Percentiles rank a stretch among this genome's conserved stretches.
Conservation (phyloP, 805 yeast species). For the Hanseniaspora osmophila region DNA sequence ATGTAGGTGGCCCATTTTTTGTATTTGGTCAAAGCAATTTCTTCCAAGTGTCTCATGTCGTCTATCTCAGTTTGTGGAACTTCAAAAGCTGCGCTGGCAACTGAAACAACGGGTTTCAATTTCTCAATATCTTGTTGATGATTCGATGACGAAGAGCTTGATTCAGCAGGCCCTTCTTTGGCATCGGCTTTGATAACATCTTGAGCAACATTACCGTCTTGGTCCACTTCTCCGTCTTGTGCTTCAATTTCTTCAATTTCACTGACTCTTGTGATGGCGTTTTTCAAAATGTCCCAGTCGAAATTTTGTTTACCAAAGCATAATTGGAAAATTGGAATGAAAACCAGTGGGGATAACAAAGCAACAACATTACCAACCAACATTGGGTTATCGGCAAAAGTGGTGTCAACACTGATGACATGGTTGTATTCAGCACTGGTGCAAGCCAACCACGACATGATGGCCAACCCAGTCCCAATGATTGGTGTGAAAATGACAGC, state of each 20-base stretch:
- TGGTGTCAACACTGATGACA: conserved; percentile 31
- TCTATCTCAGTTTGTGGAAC: conserved; percentile 11
- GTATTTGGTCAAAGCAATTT: conserved; percentile 36
- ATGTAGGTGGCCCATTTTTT: conserved; percentile 47
- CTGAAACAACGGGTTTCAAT: conserved; percentile 20
- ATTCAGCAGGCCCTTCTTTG: not conserved
- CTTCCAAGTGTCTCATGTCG: conserved; percentile 32
- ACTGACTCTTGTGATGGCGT: conserved; percentile 46
- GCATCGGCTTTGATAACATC: conserved; percentile 10
- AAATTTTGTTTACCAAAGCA: conserved; percentile 57
- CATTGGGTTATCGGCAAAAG: conserved; percentile 85
- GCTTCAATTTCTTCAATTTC: conserved; percentile 54
- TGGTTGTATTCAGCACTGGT: conserved; percentile 29
- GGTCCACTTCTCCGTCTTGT: conserved; percentile 17
- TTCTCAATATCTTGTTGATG: conserved; percentile 9
- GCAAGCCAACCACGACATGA: conserved; percentile 51
- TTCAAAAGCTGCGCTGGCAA: conserved; percentile 21
- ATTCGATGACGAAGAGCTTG: not conserved
- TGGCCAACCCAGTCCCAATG: conserved; percentile 58
- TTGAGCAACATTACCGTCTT: conserved; percentile 3
- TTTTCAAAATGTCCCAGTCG: conserved; percentile 52
- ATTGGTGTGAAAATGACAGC: conserved; percentile 73
- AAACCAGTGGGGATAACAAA: conserved; percentile 52
- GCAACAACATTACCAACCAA: conserved; percentile 80
- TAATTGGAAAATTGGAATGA: conserved; percentile 51